These are phyloP conservation scores for Ramaria sp. DNA, from an alignment of 768 basidiomycete genomes.

Conservation along the genomic window DNA sequence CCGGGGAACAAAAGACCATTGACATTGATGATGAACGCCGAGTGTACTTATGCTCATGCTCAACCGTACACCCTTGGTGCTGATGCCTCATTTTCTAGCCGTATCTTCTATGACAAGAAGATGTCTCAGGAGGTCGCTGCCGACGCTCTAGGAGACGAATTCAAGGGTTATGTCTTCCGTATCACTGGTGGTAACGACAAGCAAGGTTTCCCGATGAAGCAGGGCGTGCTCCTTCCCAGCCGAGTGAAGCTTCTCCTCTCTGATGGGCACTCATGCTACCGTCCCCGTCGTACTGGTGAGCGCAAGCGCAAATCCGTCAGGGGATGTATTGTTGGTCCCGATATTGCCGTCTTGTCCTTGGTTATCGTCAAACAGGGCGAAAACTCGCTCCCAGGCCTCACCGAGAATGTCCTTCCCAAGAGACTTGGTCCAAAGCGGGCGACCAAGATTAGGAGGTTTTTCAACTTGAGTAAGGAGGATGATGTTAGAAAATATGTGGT, in stretches of 20 bases:
- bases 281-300: constrained; percentile 83
- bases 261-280: constrained; percentile 98
- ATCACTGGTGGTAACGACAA: constrained; percentile 99
- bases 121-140: constrained; percentile 90
- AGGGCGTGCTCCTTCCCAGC: constrained; percentile 90
- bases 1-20: constrained; percentile 93
- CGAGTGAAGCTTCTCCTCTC: constrained; percentile 90
- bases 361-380: constrained; percentile 98
- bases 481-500: constrained; percentile 98
- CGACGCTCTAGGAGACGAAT: constrained; percentile 90
- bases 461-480: constrained; percentile 95
- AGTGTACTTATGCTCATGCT: constrained; percentile 38
- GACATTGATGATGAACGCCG: constrained; percentile 88
- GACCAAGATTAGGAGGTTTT: constrained; percentile 94
- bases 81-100: constrained; percentile 35
- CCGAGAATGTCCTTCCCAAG: constrained; percentile 89
- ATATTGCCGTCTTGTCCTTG: constrained; percentile 89
- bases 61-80: not conserved
- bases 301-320: constrained; percentile 99
- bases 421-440: constrained; percentile 94
- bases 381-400: constrained; percentile 78
- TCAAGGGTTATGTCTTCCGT: constrained; percentile 92
- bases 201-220: constrained; percentile 99
- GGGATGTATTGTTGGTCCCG: constrained; percentile 94
- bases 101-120: constrained; percentile 95